Percentiles rank a stretch among this genome's conserved stretches.
These are phyloP conservation scores for Orobanche coerulescens DNA, from an alignment of 257 asterid genomes.

Conservation along the genomic window DNA sequence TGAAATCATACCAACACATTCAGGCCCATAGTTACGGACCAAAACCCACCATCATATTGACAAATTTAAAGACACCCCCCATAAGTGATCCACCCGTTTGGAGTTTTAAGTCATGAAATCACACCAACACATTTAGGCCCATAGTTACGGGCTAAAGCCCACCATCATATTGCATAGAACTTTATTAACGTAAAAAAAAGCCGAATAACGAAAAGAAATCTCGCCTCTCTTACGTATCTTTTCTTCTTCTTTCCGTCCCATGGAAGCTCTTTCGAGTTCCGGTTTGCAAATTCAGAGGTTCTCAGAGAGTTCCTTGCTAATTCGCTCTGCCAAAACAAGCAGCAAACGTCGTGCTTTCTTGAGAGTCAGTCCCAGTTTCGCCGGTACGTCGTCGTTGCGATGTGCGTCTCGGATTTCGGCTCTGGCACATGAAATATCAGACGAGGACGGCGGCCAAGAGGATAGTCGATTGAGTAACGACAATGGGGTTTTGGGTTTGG, in stretches of 20 bases:
- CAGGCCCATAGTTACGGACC: no score
- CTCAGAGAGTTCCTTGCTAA: constrained; percentile 21
- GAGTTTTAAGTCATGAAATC: no score
- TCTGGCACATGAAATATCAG: constrained; percentile 29
- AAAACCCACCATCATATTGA: no score
- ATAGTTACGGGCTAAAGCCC: constrained; percentile 13
- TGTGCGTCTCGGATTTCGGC: constrained; percentile 32
- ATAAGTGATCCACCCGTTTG: no score
- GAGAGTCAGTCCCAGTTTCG: constrained; percentile 20
- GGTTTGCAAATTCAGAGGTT: constrained; percentile 33
- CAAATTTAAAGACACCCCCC: no score
- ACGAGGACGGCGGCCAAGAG: constrained; percentile 35
- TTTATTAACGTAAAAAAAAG: not conserved
- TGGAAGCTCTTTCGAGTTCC: constrained; percentile 56
- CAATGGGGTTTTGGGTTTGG: constrained; percentile 29
- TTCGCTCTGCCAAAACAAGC: constrained; percentile 14
- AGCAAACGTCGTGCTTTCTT: constrained; percentile 5
- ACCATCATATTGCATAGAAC: not conserved
- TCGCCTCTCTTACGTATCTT: constrained; percentile 17
- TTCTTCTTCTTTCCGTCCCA: constrained; percentile 16
- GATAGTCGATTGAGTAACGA: constrained; percentile 20
- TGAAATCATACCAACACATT: no score
- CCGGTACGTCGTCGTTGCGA: constrained; percentile 25
- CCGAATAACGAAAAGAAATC: constrained; percentile 16
- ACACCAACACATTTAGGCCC: no score